Conservation (phyloP, 345 rosid genomes). For the Passiflora organensis region DNA sequence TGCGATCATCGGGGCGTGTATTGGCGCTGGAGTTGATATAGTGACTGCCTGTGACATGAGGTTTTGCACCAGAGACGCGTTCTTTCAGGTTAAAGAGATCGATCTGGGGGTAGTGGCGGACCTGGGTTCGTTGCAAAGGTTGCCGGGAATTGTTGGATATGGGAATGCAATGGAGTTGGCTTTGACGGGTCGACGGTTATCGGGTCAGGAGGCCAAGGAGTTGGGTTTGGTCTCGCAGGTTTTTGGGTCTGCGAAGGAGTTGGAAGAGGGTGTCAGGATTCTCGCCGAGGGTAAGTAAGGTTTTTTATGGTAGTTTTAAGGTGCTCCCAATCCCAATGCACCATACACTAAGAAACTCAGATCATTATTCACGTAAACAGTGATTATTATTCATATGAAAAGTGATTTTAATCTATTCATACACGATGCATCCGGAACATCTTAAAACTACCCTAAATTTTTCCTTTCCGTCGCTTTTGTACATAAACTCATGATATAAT, state of each 20-base stretch:
- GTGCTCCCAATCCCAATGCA: too few species aligned
- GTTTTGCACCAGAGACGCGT: conserved; percentile 53
- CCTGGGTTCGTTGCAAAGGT: conserved; percentile 79
- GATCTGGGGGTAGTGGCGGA: conserved; percentile 77
- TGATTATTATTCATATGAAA: too few species aligned
- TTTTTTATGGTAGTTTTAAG: too few species aligned
- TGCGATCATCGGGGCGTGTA: conserved; percentile 63
- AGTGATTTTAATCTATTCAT: too few species aligned
- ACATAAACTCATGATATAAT: too few species aligned
- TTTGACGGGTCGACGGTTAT: conserved; percentile 58
- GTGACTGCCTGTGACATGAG: conserved; percentile 78
- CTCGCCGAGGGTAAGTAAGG: conserved; percentile 69
- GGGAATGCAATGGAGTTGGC: conserved; percentile 72
- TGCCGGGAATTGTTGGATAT: conserved; percentile 64
- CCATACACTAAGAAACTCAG: too few species aligned
- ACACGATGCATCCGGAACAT: too few species aligned
- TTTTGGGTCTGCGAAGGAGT: conserved; percentile 51
- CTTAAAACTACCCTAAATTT: too few species aligned
- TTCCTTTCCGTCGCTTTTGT: too few species aligned
- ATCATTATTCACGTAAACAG: too few species aligned
- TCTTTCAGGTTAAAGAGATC: conserved; percentile 76
- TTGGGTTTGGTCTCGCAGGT: conserved; percentile 68
- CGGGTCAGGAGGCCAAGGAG: conserved; percentile 64
- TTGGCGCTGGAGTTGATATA: conserved; percentile 66
- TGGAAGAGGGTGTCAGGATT: conserved; percentile 40